These are phyloP conservation scores for Vachellia collinsii DNA, from an alignment of 306 rosid genomes.

Conservation along the genomic window DNA sequence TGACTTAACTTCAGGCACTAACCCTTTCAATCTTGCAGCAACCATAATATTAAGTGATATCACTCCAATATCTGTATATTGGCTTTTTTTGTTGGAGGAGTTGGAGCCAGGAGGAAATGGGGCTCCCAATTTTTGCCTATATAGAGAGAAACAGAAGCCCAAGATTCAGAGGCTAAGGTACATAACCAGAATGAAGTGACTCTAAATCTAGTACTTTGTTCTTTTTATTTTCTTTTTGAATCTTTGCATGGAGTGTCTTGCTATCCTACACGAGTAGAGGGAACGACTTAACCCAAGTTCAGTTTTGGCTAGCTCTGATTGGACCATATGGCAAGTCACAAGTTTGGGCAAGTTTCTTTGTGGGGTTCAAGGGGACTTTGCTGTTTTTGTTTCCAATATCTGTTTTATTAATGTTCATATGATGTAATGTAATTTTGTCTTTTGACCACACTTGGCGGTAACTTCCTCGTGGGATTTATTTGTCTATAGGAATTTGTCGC, in stretches of 20 bases:
- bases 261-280: conserved; percentile 14
- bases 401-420: conserved; percentile 38
- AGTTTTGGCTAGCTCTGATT: conserved; percentile 62
- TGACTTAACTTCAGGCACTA: conserved; percentile 53
- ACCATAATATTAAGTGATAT: conserved; percentile 26
- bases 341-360: conserved; percentile 48
- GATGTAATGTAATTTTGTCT: conserved; percentile 42
- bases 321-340: conserved; percentile 28
- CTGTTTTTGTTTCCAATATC: conserved; percentile 40
- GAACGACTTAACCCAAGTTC: conserved; percentile 11
- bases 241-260: conserved; percentile 42
- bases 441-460: conserved; percentile 18
- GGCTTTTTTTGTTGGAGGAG: conserved; percentile 41
- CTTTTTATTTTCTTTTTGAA: conserved; percentile 34
- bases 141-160: conserved; percentile 52
- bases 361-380: conserved; percentile 43
- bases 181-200: conserved; percentile 51
- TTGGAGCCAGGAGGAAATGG: conserved; percentile 45
- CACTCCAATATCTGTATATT: conserved; percentile 50
- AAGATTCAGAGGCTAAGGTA: conserved; percentile 51
- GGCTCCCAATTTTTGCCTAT: conserved; percentile 61
- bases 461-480: conserved; percentile 23
- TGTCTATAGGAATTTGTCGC: conserved; percentile 36
- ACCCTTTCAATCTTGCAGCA: conserved; percentile 45
- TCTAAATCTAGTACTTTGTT: conserved; percentile 29